Evolutionary conservation across 306 rosid genomes (phyloP), one percentile per base, ranked within the genome.

Genomic region (Prinsepia uniflora): DNA sequence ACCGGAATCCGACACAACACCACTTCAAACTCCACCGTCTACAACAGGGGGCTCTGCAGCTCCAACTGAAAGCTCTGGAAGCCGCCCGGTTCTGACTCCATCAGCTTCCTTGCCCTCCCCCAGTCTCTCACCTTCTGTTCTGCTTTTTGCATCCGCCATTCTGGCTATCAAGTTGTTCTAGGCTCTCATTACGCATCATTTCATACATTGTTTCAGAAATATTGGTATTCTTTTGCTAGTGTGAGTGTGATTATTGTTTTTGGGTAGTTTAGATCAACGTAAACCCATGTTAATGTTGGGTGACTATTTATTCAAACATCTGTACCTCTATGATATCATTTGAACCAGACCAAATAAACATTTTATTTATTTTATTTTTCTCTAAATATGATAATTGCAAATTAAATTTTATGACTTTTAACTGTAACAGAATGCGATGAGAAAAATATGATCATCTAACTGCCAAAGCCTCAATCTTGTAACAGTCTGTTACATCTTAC

Each of bases 11-110:
- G 85, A 84, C 63, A 73, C 80, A 11, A 79, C 79, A 5, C 61
- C 81, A 10, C 77, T 68, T 50, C 18, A 65, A 55, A 82, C 79
- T 66, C 87, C 88, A 40, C 67, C 86, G 63, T 75, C 90, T 61
- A 76, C 95, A 47, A 61, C 86, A 0, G 80, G 69, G 30, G 81
- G 78, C 20, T 74, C 89, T 1, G 85, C 64, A 36, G 70, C 84
- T 71, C 91, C 96, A 5, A 74, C 90, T 44, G 67, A 63, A 63
- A 62, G 84, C 24, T 63, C 82, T 5, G 87, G 90, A 18, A 85
- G 89, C 78, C 92, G 83, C 55, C 79, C 92, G 2, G 76, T 59
- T 67, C 59, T 89, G 62, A 84, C 84, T 53, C 92, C 96, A 7
- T 90, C 98, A 6, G 75, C 84, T 24, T 88, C 90, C 50, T 4